phyloP scores from a whole-genome alignment of 306 rosid genomes.

The Urtica urens region DNA sequence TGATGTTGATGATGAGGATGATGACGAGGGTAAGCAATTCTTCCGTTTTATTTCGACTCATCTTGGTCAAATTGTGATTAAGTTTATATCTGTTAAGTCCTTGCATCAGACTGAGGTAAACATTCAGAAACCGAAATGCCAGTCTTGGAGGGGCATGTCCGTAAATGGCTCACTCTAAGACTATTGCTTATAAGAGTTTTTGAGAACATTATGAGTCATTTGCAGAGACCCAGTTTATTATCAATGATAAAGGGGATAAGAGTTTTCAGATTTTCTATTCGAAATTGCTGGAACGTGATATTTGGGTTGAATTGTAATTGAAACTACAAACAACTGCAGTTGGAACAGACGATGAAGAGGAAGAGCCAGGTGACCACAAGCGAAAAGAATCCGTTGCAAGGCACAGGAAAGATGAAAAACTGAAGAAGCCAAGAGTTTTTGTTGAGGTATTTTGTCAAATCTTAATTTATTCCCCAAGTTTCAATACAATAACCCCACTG shows the following conservation, averaged over 20 bases:
- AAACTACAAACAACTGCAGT: too few species aligned
- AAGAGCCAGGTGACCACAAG: constrained; percentile 32
- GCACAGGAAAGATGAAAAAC: constrained; percentile 40
- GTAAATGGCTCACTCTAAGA: too few species aligned
- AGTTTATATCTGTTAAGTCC: background rate
- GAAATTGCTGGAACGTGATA: too few species aligned
- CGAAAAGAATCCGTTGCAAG: constrained; percentile 30
- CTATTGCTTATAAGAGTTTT: too few species aligned
- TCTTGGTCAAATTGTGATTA: background rate
- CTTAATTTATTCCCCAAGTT: background rate
- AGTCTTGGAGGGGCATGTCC: too few species aligned
- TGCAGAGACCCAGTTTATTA: too few species aligned
- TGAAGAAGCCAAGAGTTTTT: constrained; percentile 49
- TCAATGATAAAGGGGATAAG: too few species aligned
- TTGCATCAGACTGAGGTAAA: too few species aligned
- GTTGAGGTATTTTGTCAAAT: constrained; percentile 59
- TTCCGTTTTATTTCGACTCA: background rate
- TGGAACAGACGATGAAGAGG: constrained; percentile 51
- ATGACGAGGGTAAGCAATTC: constrained; percentile 32
- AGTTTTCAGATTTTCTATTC: too few species aligned
- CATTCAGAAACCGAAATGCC: too few species aligned
- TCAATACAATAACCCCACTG: background rate
- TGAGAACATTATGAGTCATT: too few species aligned
- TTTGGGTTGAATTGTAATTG: too few species aligned
- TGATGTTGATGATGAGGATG: constrained; percentile 44